These are phyloP conservation scores for Fusarium floridanum DNA, from an alignment of 2,329 filamentous ascomycete genomes.

Conservation along the genomic window DNA sequence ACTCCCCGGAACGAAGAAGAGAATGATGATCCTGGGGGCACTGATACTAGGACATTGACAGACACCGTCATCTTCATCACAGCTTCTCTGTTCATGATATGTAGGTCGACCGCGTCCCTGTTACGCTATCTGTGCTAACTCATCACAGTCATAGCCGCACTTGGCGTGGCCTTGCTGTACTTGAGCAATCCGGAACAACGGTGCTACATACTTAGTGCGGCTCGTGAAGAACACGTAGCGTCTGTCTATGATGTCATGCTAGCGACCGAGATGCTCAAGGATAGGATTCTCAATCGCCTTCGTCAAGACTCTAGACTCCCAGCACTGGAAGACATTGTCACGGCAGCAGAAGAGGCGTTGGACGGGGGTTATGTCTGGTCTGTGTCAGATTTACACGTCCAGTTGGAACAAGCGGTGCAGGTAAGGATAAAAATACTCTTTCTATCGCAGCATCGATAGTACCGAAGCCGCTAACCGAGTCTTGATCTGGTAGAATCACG, in stretches of 20 bases:
- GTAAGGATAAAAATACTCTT: not conserved
- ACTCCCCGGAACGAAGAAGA: not conserved
- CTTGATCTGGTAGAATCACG: not conserved
- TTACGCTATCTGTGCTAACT: not conserved
- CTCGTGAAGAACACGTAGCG: not conserved
- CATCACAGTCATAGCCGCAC: not conserved
- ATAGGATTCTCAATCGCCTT: not conserved
- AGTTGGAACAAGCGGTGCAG: not conserved
- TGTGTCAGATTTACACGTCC: not conserved
- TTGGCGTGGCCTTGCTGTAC: not conserved
- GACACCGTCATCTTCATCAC: not conserved
- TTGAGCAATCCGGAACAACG: not conserved
- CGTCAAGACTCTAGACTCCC: fast-evolving
- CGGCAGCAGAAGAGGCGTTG: not conserved
- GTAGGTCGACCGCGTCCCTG: not conserved
- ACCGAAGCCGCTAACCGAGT: not conserved
- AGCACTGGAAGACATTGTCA: not conserved
- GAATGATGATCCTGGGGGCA: not conserved
- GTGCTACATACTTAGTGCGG: fast-evolving
- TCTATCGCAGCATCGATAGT: not conserved
- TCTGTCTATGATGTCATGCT: not conserved
- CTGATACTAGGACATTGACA: not conserved
- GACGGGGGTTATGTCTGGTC: not conserved
- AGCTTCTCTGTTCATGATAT: not conserved
- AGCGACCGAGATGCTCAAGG: fast-evolving